Evolutionary conservation across 192 early-diverging fungal genomes (phyloP).

Genomic region (Dissophora globulifera): DNA sequence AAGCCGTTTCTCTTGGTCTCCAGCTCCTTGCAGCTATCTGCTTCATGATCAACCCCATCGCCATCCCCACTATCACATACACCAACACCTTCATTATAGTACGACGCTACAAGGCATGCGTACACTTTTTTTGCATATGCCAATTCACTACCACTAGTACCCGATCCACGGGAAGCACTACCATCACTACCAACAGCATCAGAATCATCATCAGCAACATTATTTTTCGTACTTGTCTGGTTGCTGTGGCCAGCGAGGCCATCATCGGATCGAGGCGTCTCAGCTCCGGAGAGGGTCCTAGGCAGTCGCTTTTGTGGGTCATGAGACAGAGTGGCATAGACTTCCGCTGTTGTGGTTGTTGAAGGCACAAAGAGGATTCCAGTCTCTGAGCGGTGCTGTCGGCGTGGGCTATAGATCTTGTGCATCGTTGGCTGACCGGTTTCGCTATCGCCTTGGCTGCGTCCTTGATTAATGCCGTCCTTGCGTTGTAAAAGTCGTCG

Average conservation of each 20-base stretch:
- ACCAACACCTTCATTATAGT: slow-evolving; percentile 17
- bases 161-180: no score
- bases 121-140: not conserved
- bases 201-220: not conserved
- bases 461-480: not conserved
- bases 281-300: not conserved
- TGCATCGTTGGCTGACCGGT: not conserved
- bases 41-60: not conserved
- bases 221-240: slow-evolving; percentile 12
- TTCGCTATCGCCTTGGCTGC: slow-evolving; percentile 2
- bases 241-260: not conserved
- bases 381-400: slow-evolving; percentile 20
- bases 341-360: slow-evolving; percentile 17
- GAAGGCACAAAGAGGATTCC: slow-evolving; percentile 45
- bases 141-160: not conserved
- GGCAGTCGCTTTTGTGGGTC: slow-evolving; percentile 1
- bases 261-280: not conserved
- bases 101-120: slow-evolving; percentile 22
- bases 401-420: not conserved
- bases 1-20: slow-evolving; percentile 16
- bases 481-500: not conserved
- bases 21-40: not conserved
- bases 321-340: slow-evolving; percentile 12
- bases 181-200: not conserved
- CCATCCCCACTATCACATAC: not conserved